Conservation (phyloP, 164 flowering plant genomes). For the Amborella trichopoda region DNA sequence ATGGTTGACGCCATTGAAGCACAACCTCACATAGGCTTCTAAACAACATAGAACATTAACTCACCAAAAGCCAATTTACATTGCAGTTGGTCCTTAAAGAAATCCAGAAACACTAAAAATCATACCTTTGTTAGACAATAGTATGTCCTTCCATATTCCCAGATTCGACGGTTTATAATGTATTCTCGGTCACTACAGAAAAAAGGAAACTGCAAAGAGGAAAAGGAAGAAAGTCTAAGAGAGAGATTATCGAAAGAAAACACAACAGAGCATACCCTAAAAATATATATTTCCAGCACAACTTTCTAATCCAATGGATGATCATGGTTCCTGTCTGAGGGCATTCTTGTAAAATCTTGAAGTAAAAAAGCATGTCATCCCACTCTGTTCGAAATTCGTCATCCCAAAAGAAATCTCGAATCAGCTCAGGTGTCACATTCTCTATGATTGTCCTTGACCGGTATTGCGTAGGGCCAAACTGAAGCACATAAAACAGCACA, state of each 20-base stretch:
- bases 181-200: conserved; percentile 78
- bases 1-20: too few species aligned
- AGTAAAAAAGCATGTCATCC: conserved; percentile 65
- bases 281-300: conserved; percentile 10
- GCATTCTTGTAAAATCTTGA: conserved; percentile 39
- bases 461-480: conserved; percentile 55
- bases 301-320: conserved; percentile 76
- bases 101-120: neutral
- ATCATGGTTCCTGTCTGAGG: conserved; percentile 55
- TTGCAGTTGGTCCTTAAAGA: neutral
- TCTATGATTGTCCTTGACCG: conserved; percentile 59
- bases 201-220: conserved; percentile 57
- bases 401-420: conserved; percentile 87
- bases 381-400: conserved; percentile 55
- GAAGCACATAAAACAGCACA: too few species aligned
- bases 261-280: neutral
- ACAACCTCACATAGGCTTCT: too few species aligned
- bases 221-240: neutral
- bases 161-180: conserved; percentile 56
- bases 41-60: neutral
- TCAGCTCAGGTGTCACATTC: conserved; percentile 57
- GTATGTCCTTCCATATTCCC: conserved; percentile 52
- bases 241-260: neutral
- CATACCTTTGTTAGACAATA: conserved; percentile 57
- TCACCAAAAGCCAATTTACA: neutral